These are phyloP conservation scores for Ustilago curta DNA, from an alignment of 1,284 basidiomycete species.

Conservation along the genomic window DNA sequence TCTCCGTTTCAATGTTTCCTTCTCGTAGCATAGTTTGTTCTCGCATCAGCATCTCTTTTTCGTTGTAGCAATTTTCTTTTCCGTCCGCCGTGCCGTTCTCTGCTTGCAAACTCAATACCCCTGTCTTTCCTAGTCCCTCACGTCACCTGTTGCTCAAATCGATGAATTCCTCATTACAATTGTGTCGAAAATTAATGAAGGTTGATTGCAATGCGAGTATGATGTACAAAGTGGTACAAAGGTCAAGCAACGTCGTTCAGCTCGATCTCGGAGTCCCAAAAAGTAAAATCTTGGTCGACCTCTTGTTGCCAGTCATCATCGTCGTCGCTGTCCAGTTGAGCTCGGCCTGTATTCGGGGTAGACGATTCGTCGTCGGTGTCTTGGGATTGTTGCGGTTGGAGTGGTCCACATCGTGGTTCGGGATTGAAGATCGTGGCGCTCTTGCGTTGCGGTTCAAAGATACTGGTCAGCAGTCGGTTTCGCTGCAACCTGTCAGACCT, in stretches of 20 bases:
- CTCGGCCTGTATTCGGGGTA: neutral
- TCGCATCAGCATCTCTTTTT: conserved; percentile 14
- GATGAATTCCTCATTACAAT: neutral
- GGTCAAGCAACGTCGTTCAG: conserved; percentile 30
- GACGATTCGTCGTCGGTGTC: neutral
- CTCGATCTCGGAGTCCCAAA: conserved; percentile 44
- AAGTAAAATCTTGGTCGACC: conserved; percentile 43
- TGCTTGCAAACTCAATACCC: conserved; percentile 15
- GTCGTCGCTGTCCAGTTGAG: conserved; percentile 13
- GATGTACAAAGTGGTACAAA: neutral
- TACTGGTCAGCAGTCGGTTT: conserved; percentile 11
- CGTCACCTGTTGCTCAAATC: conserved; percentile 20
- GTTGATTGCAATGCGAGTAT: neutral
- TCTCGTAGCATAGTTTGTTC: conserved; percentile 9
- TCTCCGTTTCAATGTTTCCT: neutral
- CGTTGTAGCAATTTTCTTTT: too few relatives aligned
- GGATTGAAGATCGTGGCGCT: conserved; percentile 10
- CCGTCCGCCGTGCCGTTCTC: too few relatives aligned
- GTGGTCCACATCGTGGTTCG: conserved; percentile 27
- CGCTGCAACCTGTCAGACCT: neutral
- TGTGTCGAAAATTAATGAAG: conserved; percentile 8
- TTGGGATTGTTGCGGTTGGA: conserved; percentile 6
- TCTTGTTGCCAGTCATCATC: conserved; percentile 47
- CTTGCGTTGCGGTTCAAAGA: conserved; percentile 20
- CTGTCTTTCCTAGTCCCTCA: conserved; percentile 7